A percentile compares a stretch with the other conserved stretches of the same genome.
Conservation (phyloP, 164 flowering plant species). For the Kingdonia uniflora region DNA sequence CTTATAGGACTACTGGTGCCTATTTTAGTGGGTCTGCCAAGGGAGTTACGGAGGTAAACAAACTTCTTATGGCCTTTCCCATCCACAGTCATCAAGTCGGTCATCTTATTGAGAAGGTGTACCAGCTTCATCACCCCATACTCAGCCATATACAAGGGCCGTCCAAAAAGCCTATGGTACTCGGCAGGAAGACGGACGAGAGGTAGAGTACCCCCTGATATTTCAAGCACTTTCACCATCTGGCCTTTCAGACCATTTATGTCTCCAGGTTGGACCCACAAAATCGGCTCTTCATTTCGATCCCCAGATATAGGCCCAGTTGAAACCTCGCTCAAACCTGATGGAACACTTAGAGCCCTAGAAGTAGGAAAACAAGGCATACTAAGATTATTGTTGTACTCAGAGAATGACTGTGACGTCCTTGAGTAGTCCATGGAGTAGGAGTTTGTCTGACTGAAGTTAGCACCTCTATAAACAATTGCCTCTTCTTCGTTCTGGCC, state of each 20-base stretch:
- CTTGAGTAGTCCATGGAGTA: conserved; percentile 35
- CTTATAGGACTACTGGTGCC: conserved; percentile 27
- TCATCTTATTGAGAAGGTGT: conserved; percentile 74
- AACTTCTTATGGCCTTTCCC: conserved; percentile 61
- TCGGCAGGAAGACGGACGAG: conserved; percentile 62
- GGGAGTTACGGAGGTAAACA: conserved; percentile 47
- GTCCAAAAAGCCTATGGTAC: conserved; percentile 63
- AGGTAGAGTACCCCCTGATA: conserved; percentile 66
- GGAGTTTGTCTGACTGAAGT: conserved; percentile 19
- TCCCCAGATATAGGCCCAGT: conserved; percentile 13
- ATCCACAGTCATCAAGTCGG: conserved; percentile 45
- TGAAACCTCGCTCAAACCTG: conserved; percentile 41
- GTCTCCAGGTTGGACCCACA: conserved; percentile 89
- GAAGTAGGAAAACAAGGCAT: conserved; percentile 31
- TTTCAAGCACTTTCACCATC: conserved; percentile 66
- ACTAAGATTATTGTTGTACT: conserved; percentile 27
- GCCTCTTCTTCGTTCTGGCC: conserved; percentile 72
- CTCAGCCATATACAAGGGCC: conserved; percentile 70
- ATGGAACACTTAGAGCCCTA: conserved; percentile 49
- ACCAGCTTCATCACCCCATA: conserved; percentile 75
- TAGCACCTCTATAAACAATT: conserved; percentile 51
- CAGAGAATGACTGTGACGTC: conserved; percentile 43
- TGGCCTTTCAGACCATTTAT: conserved; percentile 66
- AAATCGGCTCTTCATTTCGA: conserved; percentile 23
- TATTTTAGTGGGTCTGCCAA: conserved; percentile 15